A percentile compares a stretch with the other conserved stretches of the same genome.
Evolutionary conservation across 371 early-diverging fungal genomes (phyloP).

Genomic region (Conidiobolus incongruus): DNA sequence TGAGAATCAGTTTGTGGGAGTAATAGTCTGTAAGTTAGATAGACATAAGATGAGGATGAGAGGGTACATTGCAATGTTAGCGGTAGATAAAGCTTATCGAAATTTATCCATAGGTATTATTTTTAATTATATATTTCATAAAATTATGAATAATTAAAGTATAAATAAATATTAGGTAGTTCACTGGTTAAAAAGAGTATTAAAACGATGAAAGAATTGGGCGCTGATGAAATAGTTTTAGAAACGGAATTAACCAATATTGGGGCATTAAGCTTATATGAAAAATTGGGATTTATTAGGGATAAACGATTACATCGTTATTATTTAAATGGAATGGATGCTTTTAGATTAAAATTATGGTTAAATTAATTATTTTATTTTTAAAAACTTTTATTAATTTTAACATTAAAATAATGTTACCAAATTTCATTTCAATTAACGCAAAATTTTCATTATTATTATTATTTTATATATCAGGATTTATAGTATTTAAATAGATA

Average conservation of each 20-base stretch:
- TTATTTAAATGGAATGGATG: constrained; percentile 85
- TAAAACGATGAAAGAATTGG: constrained; percentile 38
- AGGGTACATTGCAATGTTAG: constrained; percentile 95
- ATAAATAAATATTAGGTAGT: too few species aligned
- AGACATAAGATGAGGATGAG: constrained; percentile 38
- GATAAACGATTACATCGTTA: constrained; percentile 80
- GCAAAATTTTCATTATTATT: too few species aligned
- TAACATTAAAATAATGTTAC: too few species aligned
- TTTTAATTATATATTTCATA: too few species aligned
- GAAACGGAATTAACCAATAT: constrained; percentile 83
- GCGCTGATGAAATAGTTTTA: constrained; percentile 82
- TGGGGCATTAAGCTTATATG: constrained; percentile 70
- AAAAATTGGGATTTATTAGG: constrained; percentile 76
- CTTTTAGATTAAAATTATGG: constrained; percentile 61
- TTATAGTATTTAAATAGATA: too few species aligned
- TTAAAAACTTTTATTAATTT: too few species aligned
- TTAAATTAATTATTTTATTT: too few species aligned
- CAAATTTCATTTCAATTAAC: too few species aligned
- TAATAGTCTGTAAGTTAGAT: constrained; percentile 77
- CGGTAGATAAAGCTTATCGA: constrained; percentile 52
- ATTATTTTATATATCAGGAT: too few species aligned
- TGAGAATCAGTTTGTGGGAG: constrained; percentile 54
- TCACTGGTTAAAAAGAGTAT: constrained; percentile 55
- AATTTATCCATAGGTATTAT: constrained; percentile 48
- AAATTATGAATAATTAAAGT: constrained; percentile 20